Evolutionary conservation across 2,329 filamentous ascomycete species (phyloP).

Genomic region (Sporothrix variecibatus): DNA sequence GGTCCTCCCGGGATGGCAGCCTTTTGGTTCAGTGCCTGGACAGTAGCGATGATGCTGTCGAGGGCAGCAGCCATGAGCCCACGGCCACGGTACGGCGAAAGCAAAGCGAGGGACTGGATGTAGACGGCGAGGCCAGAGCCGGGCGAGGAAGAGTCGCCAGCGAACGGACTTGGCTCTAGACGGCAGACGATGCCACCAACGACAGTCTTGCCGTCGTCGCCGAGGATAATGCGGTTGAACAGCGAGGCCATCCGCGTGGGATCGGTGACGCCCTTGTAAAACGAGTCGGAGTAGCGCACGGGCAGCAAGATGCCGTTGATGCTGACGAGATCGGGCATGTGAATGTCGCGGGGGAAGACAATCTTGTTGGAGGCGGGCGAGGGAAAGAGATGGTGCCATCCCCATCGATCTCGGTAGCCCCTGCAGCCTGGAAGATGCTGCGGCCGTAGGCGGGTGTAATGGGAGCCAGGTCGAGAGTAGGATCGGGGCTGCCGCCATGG

Average conservation of each 20-base stretch:
- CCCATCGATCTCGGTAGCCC: constrained; percentile 13
- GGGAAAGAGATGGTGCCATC: constrained; percentile 24
- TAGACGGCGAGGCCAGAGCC: constrained; percentile 53
- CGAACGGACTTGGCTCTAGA: constrained; percentile 48
- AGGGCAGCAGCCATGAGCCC: constrained; percentile 62
- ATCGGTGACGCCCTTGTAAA: constrained; percentile 59
- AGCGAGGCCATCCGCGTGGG: constrained; percentile 49
- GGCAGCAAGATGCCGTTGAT: constrained; percentile 67
- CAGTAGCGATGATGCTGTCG: constrained; percentile 51
- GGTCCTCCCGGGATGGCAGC: background rate
- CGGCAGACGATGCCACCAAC: constrained; percentile 65
- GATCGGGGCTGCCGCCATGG: constrained; percentile 24
- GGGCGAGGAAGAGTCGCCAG: background rate
- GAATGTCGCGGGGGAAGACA: constrained; percentile 41
- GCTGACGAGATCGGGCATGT: constrained; percentile 61
- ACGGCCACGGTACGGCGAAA: constrained; percentile 63
- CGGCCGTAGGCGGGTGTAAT: constrained; percentile 26
- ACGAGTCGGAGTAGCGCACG: constrained; percentile 64
- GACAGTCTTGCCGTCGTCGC: constrained; percentile 44
- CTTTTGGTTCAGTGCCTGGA: constrained; percentile 38
- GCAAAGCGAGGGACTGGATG: constrained; percentile 64
- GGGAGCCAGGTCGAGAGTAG: constrained; percentile 23
- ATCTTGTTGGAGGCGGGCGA: constrained; percentile 31
- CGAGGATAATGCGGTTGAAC: constrained; percentile 62
- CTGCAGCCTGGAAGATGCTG: constrained; percentile 31